Conservation (phyloP, 1,139 yeast species). For the Arxiozyma bovina region DNA sequence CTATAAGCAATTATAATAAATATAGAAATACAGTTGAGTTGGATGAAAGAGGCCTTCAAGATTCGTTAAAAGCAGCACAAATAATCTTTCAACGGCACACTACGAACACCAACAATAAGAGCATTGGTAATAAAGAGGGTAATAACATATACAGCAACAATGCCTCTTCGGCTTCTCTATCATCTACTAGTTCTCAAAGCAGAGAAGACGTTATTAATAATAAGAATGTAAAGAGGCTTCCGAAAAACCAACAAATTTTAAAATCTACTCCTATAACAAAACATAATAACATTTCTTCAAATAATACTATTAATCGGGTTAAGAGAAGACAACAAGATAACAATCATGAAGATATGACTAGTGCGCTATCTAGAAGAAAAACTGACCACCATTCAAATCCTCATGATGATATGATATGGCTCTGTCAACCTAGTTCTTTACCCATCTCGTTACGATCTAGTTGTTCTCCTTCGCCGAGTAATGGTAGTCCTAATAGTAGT, state of each 20-base stretch:
- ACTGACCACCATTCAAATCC: background rate
- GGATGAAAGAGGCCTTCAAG: conserved; percentile 11
- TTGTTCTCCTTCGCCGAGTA: background rate
- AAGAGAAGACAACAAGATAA: background rate
- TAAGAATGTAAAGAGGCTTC: background rate
- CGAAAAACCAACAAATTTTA: background rate
- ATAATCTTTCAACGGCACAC: conserved; percentile 20
- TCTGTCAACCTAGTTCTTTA: background rate
- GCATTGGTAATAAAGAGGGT: background rate
- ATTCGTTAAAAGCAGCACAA: conserved; percentile 23
- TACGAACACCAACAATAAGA: background rate
- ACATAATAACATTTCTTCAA: background rate
- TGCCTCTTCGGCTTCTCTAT: background rate
- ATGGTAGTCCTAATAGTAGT: conserved; percentile 1
- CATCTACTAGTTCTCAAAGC: background rate
- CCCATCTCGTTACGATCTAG: background rate
- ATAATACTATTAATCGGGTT: background rate
- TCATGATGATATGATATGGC: background rate
- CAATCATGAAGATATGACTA: background rate
- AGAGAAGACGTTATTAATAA: too few relatives aligned
- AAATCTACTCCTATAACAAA: background rate
- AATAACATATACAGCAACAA: background rate
- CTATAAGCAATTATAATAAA: background rate
- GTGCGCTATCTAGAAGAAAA: background rate
- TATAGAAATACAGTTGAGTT: conserved; percentile 3